These are phyloP conservation scores for Amborella trichopoda DNA, from an alignment of 164 flowering plant species.

Conservation along the genomic window DNA sequence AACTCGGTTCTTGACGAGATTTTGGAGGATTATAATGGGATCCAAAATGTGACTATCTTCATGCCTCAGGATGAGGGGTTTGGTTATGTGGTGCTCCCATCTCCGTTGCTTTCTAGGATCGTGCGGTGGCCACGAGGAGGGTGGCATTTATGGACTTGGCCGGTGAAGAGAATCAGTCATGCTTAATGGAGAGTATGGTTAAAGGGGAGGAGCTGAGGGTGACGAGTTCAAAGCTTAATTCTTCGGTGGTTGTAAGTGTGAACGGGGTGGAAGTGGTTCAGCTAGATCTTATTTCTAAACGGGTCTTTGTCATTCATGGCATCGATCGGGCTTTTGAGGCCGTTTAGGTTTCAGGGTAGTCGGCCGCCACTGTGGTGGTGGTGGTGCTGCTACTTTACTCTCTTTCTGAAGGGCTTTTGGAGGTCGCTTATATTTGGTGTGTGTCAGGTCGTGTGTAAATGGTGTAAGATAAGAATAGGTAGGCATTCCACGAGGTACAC, in stretches of 20 bases:
- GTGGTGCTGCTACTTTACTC: conserved; percentile 4
- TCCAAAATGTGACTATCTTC: conserved; percentile 37
- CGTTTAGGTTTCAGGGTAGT: conserved; percentile 11
- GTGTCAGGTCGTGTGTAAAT: too few relatives aligned
- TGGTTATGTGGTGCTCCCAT: conserved; percentile 17
- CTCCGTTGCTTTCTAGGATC: conserved; percentile 26
- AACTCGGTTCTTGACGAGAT: conserved; percentile 38
- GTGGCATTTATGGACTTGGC: conserved; percentile 23
- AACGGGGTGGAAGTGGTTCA: conserved; percentile 29
- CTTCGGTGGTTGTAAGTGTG: conserved; percentile 12
- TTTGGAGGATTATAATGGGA: conserved; percentile 17
- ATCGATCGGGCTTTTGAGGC: conserved; percentile 34
- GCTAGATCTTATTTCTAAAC: conserved; percentile 28
- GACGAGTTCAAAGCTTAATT: conserved; percentile 3
- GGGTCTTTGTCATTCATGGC: conserved; percentile 41
- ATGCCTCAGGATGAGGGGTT: conserved; percentile 29
- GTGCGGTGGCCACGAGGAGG: conserved; percentile 39
- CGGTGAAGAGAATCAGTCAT: conserved; percentile 15
- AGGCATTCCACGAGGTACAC: too few relatives aligned
- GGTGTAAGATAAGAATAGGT: too few relatives aligned
- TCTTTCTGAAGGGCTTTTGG: not conserved
- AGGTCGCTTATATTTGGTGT: too few relatives aligned
- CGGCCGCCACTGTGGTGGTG: too few relatives aligned
- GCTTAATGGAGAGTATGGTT: conserved; percentile 26
- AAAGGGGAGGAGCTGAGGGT: conserved; percentile 20